phyloP scores from a whole-genome alignment of 192 early-diverging fungal genomes.

The Chytriomyces sp. region DNA sequence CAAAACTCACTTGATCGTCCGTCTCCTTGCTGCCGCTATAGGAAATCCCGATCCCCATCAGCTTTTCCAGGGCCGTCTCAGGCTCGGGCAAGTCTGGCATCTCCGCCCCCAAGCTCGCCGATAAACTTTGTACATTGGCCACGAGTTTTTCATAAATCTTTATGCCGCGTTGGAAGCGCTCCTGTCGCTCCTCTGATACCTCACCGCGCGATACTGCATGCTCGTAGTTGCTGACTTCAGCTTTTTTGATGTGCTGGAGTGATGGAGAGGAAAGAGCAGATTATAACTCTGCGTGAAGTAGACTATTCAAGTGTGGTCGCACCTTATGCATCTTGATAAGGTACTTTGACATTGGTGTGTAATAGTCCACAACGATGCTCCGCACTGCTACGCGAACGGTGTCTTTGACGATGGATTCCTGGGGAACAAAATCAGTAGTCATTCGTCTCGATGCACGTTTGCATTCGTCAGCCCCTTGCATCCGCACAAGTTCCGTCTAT shows the following conservation, averaged over 20 bases:
- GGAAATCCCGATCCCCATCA: conserved; percentile 23
- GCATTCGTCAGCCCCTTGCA: no score
- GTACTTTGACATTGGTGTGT: conserved; percentile 56
- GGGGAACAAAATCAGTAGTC: background rate
- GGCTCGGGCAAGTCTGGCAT: conserved; percentile 81
- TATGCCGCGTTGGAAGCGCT: conserved; percentile 68
- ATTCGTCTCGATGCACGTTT: no score
- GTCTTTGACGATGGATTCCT: conserved; percentile 26
- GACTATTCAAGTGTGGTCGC: background rate
- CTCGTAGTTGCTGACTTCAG: conserved; percentile 78
- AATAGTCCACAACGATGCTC: conserved; percentile 63
- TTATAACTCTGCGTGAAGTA: conserved; percentile 16
- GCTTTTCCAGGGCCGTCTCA: conserved; percentile 48
- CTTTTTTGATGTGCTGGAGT: conserved; percentile 62
- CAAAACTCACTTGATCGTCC: conserved; percentile 24
- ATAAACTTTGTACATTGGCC: conserved; percentile 58
- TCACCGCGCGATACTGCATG: conserved; percentile 79
- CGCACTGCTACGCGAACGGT: conserved; percentile 28
- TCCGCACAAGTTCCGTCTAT: no score
- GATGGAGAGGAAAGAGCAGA: background rate
- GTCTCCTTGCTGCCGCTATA: background rate
- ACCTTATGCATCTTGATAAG: conserved; percentile 72
- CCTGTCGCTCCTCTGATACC: conserved; percentile 76
- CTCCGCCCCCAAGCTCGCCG: conserved; percentile 71
- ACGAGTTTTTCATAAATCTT: conserved; percentile 73